These are phyloP conservation scores for Themeda triandra DNA, from an alignment of 176 grass and related monocot species.

Conservation along the genomic window DNA sequence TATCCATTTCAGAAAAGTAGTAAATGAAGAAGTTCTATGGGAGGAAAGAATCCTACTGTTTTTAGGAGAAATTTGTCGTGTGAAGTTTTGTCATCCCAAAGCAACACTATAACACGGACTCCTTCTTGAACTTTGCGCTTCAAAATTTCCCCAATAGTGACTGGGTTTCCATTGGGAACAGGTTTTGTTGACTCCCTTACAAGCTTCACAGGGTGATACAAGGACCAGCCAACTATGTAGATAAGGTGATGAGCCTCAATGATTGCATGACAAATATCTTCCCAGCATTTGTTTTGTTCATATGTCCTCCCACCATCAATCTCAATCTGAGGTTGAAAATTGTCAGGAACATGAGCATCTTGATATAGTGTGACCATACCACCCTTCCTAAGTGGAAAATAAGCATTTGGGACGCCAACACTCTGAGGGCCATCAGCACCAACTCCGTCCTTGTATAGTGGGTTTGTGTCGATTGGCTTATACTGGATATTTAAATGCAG, in stretches of 20 bases:
- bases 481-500: slow-evolving; percentile 72
- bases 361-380: slow-evolving; percentile 77
- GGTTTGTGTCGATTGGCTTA: slow-evolving; percentile 58
- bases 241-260: slow-evolving; percentile 87
- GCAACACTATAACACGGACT: slow-evolving; percentile 86
- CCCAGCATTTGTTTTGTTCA: slow-evolving; percentile 92
- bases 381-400: slow-evolving; percentile 83
- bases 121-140: slow-evolving; percentile 83
- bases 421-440: slow-evolving; percentile 36
- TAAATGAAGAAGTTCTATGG: slow-evolving; percentile 4
- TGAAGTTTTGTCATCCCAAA: slow-evolving; percentile 98
- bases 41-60: slow-evolving; percentile 57
- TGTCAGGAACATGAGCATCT: slow-evolving; percentile 84
- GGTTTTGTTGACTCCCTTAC: slow-evolving; percentile 62
- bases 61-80: slow-evolving; percentile 92
- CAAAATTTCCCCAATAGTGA: slow-evolving; percentile 69
- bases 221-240: slow-evolving; percentile 87
- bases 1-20: slow-evolving; percentile 1
- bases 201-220: slow-evolving; percentile 75
- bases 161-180: slow-evolving; percentile 48
- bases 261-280: slow-evolving; percentile 94
- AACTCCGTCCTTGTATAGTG: slow-evolving; percentile 63
- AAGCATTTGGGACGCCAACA: slow-evolving; percentile 81
- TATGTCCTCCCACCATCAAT: slow-evolving; percentile 63
- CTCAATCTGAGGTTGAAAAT: slow-evolving; percentile 59